Conservation (phyloP, 768 basidiomycete species). For the Lentinula aciculospora region DNA sequence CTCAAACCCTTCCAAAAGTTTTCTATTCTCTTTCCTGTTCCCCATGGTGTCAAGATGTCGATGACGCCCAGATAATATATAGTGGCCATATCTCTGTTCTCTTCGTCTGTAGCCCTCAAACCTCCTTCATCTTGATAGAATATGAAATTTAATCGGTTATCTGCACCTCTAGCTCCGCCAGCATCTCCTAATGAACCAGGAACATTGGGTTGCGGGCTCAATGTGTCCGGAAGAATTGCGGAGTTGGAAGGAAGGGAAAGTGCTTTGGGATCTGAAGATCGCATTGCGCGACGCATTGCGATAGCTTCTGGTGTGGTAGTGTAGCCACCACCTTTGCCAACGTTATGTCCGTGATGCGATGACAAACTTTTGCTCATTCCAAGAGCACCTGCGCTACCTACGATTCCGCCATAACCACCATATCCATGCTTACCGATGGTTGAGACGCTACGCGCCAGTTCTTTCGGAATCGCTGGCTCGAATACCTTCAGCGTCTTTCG, state of each 20-base stretch:
- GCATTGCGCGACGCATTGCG: conserved; percentile 82
- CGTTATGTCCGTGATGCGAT: background rate
- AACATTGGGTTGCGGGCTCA: background rate
- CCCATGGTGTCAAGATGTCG: conserved; percentile 93
- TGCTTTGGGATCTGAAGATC: conserved; percentile 71
- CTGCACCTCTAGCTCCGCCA: conserved; percentile 12
- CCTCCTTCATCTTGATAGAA: conserved; percentile 99
- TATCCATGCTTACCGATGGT: conserved; percentile 36
- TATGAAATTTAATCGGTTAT: conserved; percentile 69
- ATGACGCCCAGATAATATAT: conserved; percentile 96
- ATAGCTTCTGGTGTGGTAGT: conserved; percentile 65
- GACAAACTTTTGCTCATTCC: conserved; percentile 3
- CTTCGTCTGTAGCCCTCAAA: conserved; percentile 82
- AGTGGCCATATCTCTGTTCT: conserved; percentile 63
- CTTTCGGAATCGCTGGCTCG: conserved; percentile 28
- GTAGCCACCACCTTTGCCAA: conserved; percentile 35
- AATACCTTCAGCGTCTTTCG: conserved; percentile 90
- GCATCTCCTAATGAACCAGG: background rate
- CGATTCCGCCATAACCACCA: conserved; percentile 1
- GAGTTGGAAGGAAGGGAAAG: conserved; percentile 47
- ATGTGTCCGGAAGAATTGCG: conserved; percentile 57
- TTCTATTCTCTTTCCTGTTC: conserved; percentile 70
- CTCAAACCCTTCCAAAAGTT: conserved; percentile 89
- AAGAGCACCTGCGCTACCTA: conserved; percentile 1
- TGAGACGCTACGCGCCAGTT: background rate